phyloP scores from a whole-genome alignment of 2,329 filamentous ascomycete genomes.

The Pseudocercospora vitis region DNA sequence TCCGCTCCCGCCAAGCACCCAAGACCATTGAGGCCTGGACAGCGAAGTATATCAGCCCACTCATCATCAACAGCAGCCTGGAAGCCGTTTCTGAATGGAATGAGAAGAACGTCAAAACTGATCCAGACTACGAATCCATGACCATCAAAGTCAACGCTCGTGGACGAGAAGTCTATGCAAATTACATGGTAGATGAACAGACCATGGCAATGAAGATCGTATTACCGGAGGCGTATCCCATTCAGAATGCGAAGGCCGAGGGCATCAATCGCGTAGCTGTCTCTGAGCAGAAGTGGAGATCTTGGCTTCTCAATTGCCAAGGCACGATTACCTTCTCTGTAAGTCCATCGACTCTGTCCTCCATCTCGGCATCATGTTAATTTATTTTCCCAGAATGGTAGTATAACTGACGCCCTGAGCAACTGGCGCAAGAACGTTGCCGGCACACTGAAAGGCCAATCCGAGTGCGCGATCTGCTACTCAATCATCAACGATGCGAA shows the following conservation, averaged over 20 bases:
- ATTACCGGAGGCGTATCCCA: constrained; percentile 77
- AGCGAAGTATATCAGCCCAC: constrained; percentile 72
- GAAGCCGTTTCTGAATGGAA: constrained; percentile 70
- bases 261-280: constrained; percentile 82
- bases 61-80: constrained; percentile 65
- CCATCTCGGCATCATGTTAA: background rate
- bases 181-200: constrained; percentile 85
- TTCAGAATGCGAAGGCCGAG: constrained; percentile 73
- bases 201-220: constrained; percentile 78
- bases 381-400: constrained; percentile 61
- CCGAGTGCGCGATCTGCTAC: constrained; percentile 87
- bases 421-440: constrained; percentile 85
- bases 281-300: constrained; percentile 87
- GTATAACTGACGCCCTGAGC: constrained; percentile 79
- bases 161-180: constrained; percentile 75
- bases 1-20: constrained; percentile 74
- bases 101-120: constrained; percentile 40
- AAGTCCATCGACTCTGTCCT: constrained; percentile 31
- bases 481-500: constrained; percentile 86
- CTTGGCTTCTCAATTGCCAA: constrained; percentile 83
- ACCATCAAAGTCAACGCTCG: constrained; percentile 69
- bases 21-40: constrained; percentile 83
- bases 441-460: constrained; percentile 86
- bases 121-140: constrained; percentile 54
- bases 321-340: constrained; percentile 88